A percentile compares a stretch with the other conserved stretches of the same genome.
phyloP scores from a whole-genome alignment of 345 rosid genomes.

The Gossypium rotundifolium region DNA sequence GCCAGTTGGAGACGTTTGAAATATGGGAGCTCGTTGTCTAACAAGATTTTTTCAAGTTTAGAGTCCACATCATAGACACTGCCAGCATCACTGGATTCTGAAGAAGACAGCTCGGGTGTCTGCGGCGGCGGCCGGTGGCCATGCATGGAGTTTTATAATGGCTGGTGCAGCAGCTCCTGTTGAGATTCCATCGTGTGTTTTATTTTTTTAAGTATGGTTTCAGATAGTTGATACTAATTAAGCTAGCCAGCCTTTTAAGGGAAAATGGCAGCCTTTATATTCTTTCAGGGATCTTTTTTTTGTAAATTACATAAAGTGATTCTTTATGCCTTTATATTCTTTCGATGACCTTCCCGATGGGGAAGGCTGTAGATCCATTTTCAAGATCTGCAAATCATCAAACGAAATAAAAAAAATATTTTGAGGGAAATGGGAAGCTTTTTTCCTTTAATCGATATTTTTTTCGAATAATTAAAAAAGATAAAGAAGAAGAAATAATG shows the following conservation, averaged over 20 bases:
- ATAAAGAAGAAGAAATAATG: too few species aligned
- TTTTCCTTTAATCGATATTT: neutral
- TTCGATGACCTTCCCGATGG: slow-evolving; percentile 47
- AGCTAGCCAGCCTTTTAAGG: neutral
- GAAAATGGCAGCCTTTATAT: neutral
- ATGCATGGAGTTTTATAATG: slow-evolving; percentile 12
- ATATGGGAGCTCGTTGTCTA: slow-evolving; percentile 20
- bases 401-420: neutral
- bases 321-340: neutral
- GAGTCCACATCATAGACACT: slow-evolving; percentile 17
- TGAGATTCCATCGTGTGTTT: slow-evolving; percentile 6
- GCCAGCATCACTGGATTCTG: neutral
- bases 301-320: neutral
- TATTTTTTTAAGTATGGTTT: neutral
- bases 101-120: neutral
- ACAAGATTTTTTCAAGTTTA: slow-evolving; percentile 40
- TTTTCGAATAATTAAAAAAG: neutral
- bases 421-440: neutral
- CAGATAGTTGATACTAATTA: neutral
- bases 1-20: slow-evolving; percentile 31
- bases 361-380: slow-evolving; percentile 64
- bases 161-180: slow-evolving; percentile 15
- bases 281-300: neutral
- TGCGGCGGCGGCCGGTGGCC: neutral
- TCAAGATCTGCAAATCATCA: slow-evolving; percentile 33